A percentile compares a stretch with the other conserved stretches of the same genome.
Conservation (phyloP, 2,329 filamentous ascomycete species). For the Tolypocladium sp. region DNA sequence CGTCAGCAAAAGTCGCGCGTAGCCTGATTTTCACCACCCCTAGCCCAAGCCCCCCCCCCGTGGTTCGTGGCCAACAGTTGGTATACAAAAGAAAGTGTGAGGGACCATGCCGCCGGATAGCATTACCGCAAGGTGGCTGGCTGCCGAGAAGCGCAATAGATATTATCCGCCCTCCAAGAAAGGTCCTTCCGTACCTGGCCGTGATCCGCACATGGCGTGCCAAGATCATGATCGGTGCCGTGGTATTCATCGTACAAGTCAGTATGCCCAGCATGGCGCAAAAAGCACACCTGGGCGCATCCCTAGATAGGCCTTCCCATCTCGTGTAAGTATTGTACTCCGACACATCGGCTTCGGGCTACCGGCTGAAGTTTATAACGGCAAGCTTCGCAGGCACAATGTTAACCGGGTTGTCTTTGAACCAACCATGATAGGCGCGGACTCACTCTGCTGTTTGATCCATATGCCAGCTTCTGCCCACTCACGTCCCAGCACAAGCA, state of each 20-base stretch:
- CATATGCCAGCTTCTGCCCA: conserved; percentile 54
- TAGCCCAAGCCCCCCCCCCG: not conserved
- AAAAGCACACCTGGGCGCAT: not conserved
- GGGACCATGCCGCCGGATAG: conserved; percentile 3
- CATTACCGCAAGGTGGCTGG: not conserved
- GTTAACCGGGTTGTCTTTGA: not conserved
- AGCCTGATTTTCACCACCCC: not conserved
- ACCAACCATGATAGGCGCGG: not conserved
- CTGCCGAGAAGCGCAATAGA: not conserved
- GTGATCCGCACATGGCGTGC: not conserved
- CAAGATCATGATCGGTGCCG: not conserved
- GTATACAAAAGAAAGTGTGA: conserved; percentile 4
- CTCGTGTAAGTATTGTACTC: not conserved
- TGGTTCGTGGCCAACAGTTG: conserved; percentile 3
- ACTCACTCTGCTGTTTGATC: conserved; percentile 53
- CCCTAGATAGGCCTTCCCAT: not conserved
- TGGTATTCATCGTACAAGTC: not conserved
- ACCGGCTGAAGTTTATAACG: conserved; percentile 41
- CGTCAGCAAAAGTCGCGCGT: not conserved
- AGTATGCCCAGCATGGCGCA: too few species aligned
- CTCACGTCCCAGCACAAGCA: conserved; percentile 54
- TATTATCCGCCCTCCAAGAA: not conserved
- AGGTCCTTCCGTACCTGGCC: not conserved
- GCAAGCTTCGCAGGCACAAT: conserved; percentile 27
- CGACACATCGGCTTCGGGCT: conserved; percentile 2